Evolutionary conservation across 805 yeast species (phyloP), one percentile per base, ranked within the genome.

Genomic region (Suhomyces faveliae): DNA sequence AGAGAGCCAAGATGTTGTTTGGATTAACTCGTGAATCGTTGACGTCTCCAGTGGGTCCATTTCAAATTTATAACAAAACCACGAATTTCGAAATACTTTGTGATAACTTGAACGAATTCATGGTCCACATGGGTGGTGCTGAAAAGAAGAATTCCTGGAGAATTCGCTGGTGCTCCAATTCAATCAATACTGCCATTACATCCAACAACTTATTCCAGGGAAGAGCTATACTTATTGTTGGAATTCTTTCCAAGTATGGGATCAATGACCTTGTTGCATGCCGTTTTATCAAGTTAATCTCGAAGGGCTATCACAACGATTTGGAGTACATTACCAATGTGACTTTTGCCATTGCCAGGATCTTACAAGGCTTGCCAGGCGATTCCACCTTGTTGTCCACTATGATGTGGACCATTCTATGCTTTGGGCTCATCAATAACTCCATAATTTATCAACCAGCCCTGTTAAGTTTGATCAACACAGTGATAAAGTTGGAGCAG

Each of bases 201-300:
- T 64, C 71, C 3, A 73, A 74, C 21, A 79, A 88, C 0, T 77
- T 83, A 30, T 72, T 87, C 43, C 87, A 86, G 55, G 79, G 81
- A 4, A 73, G 92, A 46, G 87, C 90, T 0, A 68, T 84, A 51
- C 68, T 87, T 52, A 77, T 87, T 5, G 73, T 87, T 13, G 94
- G 96, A 35, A 80, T 85, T 30, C 63, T 89, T 39, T 77, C 88
- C 0, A 79, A 79, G 51, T 66, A 73, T 10, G 89, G 89, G 22
- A 78, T 85, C 21, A 79, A 80, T 43, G 87, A 84, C 55, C 70
- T 73, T 70, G 54, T 79, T 0, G 71, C 70, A 1, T 65, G 71
- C 5, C 58, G 65, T 30, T 54, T 66, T 8, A 52, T 67, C 48
- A 62, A 61, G 45, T 33, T 67, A 43, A 56, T 64, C 52, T 52